Evolutionary conservation across 371 early-diverging fungal genomes (phyloP).

Genomic region (Syncephalastrum monosporum): DNA sequence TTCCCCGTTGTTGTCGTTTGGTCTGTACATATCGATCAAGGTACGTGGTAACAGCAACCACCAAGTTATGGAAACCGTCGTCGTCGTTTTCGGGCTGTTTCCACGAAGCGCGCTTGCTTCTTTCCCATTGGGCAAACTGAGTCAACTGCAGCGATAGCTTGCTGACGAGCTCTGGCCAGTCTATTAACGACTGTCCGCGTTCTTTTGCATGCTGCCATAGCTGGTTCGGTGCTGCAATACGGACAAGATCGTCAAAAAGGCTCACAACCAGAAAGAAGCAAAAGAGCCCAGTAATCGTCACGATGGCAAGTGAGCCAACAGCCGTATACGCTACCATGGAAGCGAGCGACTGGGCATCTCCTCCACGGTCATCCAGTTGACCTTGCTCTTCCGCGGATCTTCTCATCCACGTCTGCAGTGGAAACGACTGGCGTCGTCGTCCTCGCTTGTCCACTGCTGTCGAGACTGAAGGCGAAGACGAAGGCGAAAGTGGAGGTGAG

Average conservation of each 20-base stretch:
- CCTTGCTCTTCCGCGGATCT: too few species aligned
- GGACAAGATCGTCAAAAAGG: conserved; percentile 29
- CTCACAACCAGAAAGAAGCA: conserved; percentile 29
- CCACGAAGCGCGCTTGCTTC: conserved; percentile 32
- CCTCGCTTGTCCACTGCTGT: too few species aligned
- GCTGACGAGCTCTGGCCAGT: conserved; percentile 24
- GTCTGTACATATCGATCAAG: too few species aligned
- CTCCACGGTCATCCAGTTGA: background rate
- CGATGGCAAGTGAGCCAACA: conserved; percentile 5
- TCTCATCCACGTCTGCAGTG: too few species aligned
- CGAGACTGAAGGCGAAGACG: background rate
- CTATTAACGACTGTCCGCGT: conserved; percentile 1
- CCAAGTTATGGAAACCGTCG: too few species aligned
- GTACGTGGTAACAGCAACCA: too few species aligned
- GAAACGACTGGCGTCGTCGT: too few species aligned
- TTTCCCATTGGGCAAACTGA: conserved; percentile 38
- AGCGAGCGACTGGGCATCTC: background rate
- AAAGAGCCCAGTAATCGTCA: conserved; percentile 13
- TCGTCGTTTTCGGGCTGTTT: too few species aligned
- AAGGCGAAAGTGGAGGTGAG: too few species aligned
- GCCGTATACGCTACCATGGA: conserved; percentile 12
- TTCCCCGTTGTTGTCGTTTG: too few species aligned
- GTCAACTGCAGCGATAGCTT: conserved; percentile 29
- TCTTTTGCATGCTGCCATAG: conserved; percentile 15
- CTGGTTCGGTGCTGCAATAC: conserved; percentile 19